Evolutionary conservation across 2,329 filamentous ascomycete species (phyloP), one percentile per base, ranked within the genome.

Genomic region (Pseudogymnoascus sp.): DNA sequence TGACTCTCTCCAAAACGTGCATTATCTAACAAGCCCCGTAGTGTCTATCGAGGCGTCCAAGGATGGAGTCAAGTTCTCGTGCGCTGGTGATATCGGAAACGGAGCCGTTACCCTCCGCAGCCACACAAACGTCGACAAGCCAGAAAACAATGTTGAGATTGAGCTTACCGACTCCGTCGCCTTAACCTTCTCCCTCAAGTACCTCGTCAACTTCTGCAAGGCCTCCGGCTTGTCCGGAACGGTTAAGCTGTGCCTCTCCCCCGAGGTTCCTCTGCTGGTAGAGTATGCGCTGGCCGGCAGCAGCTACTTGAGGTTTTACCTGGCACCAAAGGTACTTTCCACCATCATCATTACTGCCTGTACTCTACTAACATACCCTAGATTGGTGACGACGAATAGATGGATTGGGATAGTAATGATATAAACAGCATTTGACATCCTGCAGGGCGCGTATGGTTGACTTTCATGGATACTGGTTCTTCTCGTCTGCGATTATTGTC

Each of bases 131-230:
- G 84, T 97, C 68, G 93, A 97, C 42, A 96, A 97, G 81, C 88
- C 91, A 59, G 85, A 90, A 8, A 81, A 88, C 74, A 90, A 93
- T 73, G 89, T 97, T 71, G 85, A 91, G 68, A 97, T 99, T 76
- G 86, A 92, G 74, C 86, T 99, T 66, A 89, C 86, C 40, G 96
- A 99, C 80, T 91, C 95, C 61, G 95, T 99, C 66, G 84, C 90
- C 37, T 85, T 99, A 67, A 97, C 93, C 60, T 99, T 99, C 81
- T 97, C 95, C 36, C 89, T 99, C 73, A 99, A 99, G 81, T 99
- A 99, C 80, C 88, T 99, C 2, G 91, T 96, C 83, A 97, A 97
- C 85, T 99, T 99, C 82, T 97, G 95, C 89, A 99, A 99, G 82
- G 96, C 96, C 36, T 89, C 91, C 67, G 87, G 86, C 62, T 82